Evolutionary conservation across 805 yeast genomes (phyloP), one percentile per base, ranked within the genome.

Genomic region (Candida sithepensis): DNA sequence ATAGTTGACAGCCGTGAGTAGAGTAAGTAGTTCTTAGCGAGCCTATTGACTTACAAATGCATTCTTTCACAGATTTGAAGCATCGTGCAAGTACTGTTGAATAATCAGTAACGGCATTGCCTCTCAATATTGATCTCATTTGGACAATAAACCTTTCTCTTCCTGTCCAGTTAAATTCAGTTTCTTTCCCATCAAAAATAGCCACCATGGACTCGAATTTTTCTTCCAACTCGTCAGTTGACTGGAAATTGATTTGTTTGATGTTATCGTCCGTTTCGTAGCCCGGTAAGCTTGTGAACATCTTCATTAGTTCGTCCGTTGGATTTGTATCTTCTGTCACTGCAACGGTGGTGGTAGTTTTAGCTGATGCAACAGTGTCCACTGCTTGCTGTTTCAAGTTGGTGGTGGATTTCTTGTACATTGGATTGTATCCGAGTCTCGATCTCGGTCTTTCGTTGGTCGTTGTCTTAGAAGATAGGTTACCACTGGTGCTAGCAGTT

Each of bases 11-110:
- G 0, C 90, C 88, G 58, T 86, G 78, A 2, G 79, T 69, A 1
- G 91, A 81, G 19, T 94, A 71, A 0, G 97, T 86, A 0, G 99
- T 94, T 59, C 99, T 73, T 47, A 94, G 70, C 0, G 98, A 90
- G 7, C 73, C 57, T 1, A 82, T 73, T 0, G 88, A 80, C 55
- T 87, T 88, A 44, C 74, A 66, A 3, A 91, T 74, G 10, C 85
- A 82, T 16, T 82, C 90, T 2, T 74, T 63, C 38, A 85, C 59
- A 1, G 62, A 56, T 26, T 71, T 70, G 14, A 75, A 33, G 3
- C 56, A 38, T 16, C 56, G 60, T 33, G 70, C 53, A 48, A 63
- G 41, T 0, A 59, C 45, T 0, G 66, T 67, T 4, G 73, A 66
- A 50, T 62, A 68, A 1, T 71, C 69, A 0, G 44, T 41, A 1